Percentiles rank a stretch among this genome's conserved stretches.
Conservation (phyloP, 1,284 basidiomycete genomes). For the Taiwanofungus camphoratus region DNA sequence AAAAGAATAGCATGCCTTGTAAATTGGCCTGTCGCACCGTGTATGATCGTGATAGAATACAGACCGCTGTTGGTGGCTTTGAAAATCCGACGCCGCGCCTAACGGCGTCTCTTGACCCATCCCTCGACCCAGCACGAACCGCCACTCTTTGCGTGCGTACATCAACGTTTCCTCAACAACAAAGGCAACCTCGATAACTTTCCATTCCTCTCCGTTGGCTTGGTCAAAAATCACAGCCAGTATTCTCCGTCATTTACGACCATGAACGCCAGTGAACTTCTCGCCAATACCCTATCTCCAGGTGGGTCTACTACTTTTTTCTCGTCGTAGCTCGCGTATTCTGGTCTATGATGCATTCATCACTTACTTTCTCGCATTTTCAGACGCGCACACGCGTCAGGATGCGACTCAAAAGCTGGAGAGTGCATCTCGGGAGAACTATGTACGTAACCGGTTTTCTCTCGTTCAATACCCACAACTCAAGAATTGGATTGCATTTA, state of each 20-base stretch:
- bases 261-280: slow-evolving; percentile 88
- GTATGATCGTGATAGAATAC: slow-evolving; percentile 4
- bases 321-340: slow-evolving; percentile 9
- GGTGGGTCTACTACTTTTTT: slow-evolving; percentile 46
- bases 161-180: neutral
- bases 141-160: slow-evolving; percentile 8
- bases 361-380: slow-evolving; percentile 9
- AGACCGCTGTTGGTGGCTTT: slow-evolving; percentile 6
- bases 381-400: slow-evolving; percentile 83
- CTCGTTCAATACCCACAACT: too few species aligned
- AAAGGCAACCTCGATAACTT: slow-evolving; percentile 13
- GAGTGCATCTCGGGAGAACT: slow-evolving; percentile 79
- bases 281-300: slow-evolving; percentile 85
- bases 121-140: slow-evolving; percentile 10
- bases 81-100: slow-evolving; percentile 12
- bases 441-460: slow-evolving; percentile 43
- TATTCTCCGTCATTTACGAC: slow-evolving; percentile 26
- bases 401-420: slow-evolving; percentile 87
- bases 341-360: slow-evolving; percentile 5
- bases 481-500: too few species aligned
- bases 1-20: slow-evolving; percentile 9
- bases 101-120: slow-evolving; percentile 3
- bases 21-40: neutral
- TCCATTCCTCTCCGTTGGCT: slow-evolving; percentile 1
- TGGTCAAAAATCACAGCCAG: slow-evolving; percentile 7